Percentiles rank a stretch among this genome's conserved stretches.
Conservation (phyloP, 2,329 filamentous ascomycete species). For the Chaetomiaceae sp. region DNA sequence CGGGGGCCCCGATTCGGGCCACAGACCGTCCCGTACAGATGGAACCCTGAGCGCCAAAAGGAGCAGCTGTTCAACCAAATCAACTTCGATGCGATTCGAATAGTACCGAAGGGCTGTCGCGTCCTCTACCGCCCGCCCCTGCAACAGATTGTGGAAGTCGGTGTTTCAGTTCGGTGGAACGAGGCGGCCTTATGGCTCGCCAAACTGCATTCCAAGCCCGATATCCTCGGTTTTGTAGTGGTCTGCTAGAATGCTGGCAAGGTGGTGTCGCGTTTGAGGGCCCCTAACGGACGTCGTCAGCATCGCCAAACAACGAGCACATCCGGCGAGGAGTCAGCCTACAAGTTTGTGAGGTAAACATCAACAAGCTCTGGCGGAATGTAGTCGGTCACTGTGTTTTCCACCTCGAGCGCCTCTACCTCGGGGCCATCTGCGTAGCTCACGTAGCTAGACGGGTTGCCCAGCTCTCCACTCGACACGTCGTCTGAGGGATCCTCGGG, state of each 20-base stretch:
- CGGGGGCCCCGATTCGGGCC: constrained; percentile 3
- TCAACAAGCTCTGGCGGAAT: constrained; percentile 25
- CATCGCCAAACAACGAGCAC: background rate
- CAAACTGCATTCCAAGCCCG: constrained; percentile 46
- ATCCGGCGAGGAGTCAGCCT: constrained; percentile 23
- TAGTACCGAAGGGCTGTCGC: constrained; percentile 17
- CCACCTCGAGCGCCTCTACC: constrained; percentile 59
- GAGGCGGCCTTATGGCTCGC: constrained; percentile 12
- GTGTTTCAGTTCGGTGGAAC: background rate
- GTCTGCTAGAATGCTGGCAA: constrained; percentile 67
- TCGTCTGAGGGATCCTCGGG: constrained; percentile 82
- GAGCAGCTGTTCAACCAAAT: constrained; percentile 3
- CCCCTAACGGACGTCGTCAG: constrained; percentile 41
- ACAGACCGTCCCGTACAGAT: background rate
- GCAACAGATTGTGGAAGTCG: background rate
- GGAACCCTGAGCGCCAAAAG: background rate
- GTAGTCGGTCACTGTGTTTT: constrained; percentile 24
- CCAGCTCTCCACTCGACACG: constrained; percentile 78
- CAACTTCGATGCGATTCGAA: constrained; percentile 5
- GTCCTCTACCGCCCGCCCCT: constrained; percentile 8
- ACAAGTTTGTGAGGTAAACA: constrained; percentile 34
- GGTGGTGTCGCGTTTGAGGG: constrained; percentile 61
- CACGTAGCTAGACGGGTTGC: constrained; percentile 69
- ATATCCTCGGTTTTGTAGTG: constrained; percentile 71
- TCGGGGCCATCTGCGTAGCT: constrained; percentile 73